Evolutionary conservation across 192 early-diverging fungal species (phyloP).

Genomic region (Backusella sp.): DNA sequence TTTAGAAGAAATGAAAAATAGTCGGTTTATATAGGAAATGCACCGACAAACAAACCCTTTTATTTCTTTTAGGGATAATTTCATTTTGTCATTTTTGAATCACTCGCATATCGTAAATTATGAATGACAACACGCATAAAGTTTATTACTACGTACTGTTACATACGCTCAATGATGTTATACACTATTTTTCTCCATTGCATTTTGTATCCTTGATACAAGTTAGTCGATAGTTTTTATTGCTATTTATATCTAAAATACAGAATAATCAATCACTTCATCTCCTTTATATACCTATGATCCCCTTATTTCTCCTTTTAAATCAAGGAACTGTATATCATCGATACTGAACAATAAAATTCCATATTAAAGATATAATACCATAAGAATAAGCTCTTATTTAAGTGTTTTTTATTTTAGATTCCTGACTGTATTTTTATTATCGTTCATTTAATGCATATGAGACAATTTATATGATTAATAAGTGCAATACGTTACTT

Average conservation of each 20-base stretch:
- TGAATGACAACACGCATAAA: slow-evolving; percentile 2
- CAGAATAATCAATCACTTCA: background rate
- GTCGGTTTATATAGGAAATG: background rate
- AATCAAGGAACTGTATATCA: background rate
- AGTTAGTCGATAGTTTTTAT: background rate
- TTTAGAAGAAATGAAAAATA: background rate
- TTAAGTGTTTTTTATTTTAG: background rate
- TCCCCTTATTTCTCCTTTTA: background rate
- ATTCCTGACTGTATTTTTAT: background rate
- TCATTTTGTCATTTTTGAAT: slow-evolving; percentile 5
- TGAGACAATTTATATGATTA: background rate
- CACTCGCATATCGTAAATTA: background rate
- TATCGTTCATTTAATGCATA: background rate
- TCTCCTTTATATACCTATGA: background rate
- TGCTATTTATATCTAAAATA: background rate
- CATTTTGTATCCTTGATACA: background rate
- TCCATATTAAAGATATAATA: background rate
- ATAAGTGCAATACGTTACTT: background rate
- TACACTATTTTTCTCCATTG: background rate
- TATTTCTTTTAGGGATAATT: background rate
- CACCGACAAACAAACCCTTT: background rate
- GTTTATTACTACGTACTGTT: background rate
- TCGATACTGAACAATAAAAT: background rate
- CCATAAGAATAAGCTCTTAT: too few relatives aligned
- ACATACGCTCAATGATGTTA: background rate